Evolutionary conservation across 2,329 filamentous ascomycete genomes (phyloP).

Genomic region (Volutella citrinella): DNA sequence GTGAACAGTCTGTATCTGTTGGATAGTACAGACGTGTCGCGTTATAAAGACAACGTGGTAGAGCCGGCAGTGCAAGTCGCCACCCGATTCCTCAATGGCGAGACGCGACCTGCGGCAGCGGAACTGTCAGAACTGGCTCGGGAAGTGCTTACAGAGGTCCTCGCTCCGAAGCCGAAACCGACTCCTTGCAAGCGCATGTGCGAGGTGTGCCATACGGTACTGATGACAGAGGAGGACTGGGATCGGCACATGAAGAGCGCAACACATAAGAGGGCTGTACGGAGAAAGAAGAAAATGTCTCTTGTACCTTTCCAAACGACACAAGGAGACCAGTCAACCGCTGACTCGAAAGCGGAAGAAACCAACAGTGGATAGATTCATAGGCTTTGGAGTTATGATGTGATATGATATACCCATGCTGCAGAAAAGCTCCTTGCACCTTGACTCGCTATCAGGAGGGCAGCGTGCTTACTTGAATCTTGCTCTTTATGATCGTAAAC

Average conservation of each 20-base stretch:
- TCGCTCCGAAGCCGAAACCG: conserved; percentile 47
- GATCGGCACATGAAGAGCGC: conserved; percentile 36
- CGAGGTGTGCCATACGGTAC: conserved; percentile 66
- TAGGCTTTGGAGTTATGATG: too few species aligned
- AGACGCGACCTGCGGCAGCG: conserved; percentile 49
- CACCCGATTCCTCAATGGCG: conserved; percentile 57
- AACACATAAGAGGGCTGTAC: conserved; percentile 32
- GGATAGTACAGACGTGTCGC: conserved; percentile 68
- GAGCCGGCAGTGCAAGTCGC: conserved; percentile 62
- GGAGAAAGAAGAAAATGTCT: conserved; percentile 35
- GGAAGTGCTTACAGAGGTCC: conserved; percentile 52
- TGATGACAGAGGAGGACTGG: conserved; percentile 52
- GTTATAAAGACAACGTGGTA: conserved; percentile 64
- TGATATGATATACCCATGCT: too few species aligned
- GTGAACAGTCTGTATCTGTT: conserved; percentile 69
- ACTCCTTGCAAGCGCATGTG: conserved; percentile 61
- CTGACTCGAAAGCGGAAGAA: too few species aligned
- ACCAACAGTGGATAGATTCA: too few species aligned
- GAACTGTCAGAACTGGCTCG: conserved; percentile 47
- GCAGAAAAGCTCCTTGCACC: too few species aligned
- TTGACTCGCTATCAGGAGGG: too few species aligned
- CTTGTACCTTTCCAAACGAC: conserved; percentile 30
- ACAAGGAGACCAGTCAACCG: conserved; percentile 1
- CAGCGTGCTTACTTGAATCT: too few species aligned
- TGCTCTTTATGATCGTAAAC: too few species aligned